phyloP scores from a whole-genome alignment of 192 early-diverging fungal genomes.

The Mortierella antarctica region DNA sequence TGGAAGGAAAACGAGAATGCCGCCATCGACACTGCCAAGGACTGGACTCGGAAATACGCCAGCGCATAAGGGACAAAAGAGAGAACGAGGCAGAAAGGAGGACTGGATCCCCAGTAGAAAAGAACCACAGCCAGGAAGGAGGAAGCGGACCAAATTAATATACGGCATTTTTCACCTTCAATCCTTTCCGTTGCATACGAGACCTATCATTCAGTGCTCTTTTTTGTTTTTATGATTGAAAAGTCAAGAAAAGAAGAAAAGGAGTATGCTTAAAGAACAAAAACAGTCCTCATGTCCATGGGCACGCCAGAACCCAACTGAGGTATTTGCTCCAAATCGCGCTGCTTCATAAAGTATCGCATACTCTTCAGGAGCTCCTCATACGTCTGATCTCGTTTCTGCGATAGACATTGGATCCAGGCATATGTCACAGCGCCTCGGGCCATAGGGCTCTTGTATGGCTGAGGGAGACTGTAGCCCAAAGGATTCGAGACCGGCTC shows the following conservation, averaged over 20 bases:
- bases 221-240: neutral
- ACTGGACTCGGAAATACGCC: constrained; percentile 59
- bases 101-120: no score
- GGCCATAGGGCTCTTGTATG: constrained; percentile 41
- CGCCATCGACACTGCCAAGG: constrained; percentile 73
- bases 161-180: no score
- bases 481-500: constrained; percentile 14
- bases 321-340: constrained; percentile 48
- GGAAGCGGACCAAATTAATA: neutral
- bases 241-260: no score
- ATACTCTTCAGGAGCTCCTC: constrained; percentile 48
- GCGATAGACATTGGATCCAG: constrained; percentile 46
- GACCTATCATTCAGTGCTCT: no score
- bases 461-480: constrained; percentile 53
- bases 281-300: constrained; percentile 47
- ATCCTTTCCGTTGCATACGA: no score
- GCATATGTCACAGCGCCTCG: constrained; percentile 47
- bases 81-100: neutral
- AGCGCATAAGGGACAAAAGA: constrained; percentile 16
- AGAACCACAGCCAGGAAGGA: no score
- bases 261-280: constrained; percentile 12
- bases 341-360: constrained; percentile 53
- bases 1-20: constrained; percentile 98
- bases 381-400: constrained; percentile 38
- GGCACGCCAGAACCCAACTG: constrained; percentile 46